Percentiles rank a stretch among this genome's conserved stretches.
Conservation (phyloP, 169 alveolate genomes). For the Eimeria acervulina region DNA sequence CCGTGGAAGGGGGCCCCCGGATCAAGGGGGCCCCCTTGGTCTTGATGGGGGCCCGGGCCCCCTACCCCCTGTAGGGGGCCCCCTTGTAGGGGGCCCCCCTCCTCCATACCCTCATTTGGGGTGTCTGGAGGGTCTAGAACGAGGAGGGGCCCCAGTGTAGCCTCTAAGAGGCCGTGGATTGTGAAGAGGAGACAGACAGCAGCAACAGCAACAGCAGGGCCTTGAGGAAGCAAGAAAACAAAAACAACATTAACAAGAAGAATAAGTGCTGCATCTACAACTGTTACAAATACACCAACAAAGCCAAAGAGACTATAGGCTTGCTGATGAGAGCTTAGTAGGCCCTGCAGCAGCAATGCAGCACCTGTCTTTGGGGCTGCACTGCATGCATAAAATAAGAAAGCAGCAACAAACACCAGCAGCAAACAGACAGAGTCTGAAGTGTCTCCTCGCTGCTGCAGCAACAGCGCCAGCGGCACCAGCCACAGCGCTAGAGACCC, state of each 20-base stretch:
- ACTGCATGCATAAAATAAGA: conserved; percentile 75
- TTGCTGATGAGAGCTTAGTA: conserved; percentile 49
- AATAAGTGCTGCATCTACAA: conserved; percentile 80
- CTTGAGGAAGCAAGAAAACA: not conserved
- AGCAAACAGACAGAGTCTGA: not conserved
- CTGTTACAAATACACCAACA: conserved; percentile 78
- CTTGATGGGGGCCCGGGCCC: no score
- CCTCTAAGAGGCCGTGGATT: conserved; percentile 67
- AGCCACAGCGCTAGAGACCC: conserved; percentile 38
- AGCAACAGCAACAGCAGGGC: not conserved
- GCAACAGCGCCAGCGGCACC: not conserved
- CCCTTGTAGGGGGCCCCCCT: conserved; percentile 20
- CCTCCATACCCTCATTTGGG: not conserved
- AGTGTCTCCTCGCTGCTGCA: not conserved
- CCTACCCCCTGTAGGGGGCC: not conserved
- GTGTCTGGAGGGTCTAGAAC: conserved; percentile 33
- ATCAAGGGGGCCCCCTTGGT: no score
- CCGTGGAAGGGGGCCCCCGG: not conserved
- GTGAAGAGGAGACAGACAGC: conserved; percentile 49
- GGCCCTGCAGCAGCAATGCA: conserved; percentile 81
- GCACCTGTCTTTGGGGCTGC: conserved; percentile 82
- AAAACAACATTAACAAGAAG: conserved; percentile 49
- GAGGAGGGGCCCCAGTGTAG: conserved; percentile 57
- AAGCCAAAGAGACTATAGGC: conserved; percentile 80
- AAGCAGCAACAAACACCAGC: conserved; percentile 30